Conservation (phyloP, 2,329 filamentous ascomycete genomes). For the Stenocarpella maydis region DNA sequence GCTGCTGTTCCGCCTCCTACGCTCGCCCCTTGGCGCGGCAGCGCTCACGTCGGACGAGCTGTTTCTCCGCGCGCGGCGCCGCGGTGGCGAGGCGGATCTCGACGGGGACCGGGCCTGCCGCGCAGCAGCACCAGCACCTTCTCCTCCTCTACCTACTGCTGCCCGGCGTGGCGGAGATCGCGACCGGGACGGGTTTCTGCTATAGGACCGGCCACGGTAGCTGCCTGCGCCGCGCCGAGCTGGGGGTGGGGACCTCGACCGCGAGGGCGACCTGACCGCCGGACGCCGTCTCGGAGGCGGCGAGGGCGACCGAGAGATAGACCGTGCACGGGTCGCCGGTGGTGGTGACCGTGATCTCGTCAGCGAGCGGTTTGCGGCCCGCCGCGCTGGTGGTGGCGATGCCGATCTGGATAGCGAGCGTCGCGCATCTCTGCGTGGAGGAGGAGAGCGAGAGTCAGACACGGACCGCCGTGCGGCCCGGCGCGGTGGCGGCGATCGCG, state of each 20-base stretch:
- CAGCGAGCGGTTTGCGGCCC: conserved; percentile 6
- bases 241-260: conserved; percentile 23
- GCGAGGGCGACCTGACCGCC: conserved; percentile 12
- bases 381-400: conserved; percentile 27
- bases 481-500: conserved; percentile 32
- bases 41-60: conserved; percentile 28
- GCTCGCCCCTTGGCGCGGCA: conserved; percentile 29
- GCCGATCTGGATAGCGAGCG: conserved; percentile 27
- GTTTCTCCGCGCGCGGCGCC: conserved; percentile 24
- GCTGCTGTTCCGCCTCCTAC: conserved; percentile 33
- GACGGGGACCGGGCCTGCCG: conserved; percentile 27
- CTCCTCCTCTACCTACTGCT: background rate
- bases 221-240: conserved; percentile 27
- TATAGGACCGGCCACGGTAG: conserved; percentile 31
- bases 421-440: conserved; percentile 27
- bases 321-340: conserved; percentile 13
- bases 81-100: conserved; percentile 21
- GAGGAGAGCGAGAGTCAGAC: conserved; percentile 32
- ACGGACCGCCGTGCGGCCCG: conserved; percentile 19
- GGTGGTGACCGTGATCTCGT: conserved; percentile 29
- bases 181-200: conserved; percentile 26
- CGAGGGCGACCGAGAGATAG: conserved; percentile 29
- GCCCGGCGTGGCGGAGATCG: conserved; percentile 22
- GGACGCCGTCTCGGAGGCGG: conserved; percentile 29
- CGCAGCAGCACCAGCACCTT: background rate